Percentiles rank a stretch among this genome's conserved stretches.
These are phyloP conservation scores for Agaricus blazei DNA, from an alignment of 768 basidiomycete genomes.

Conservation along the genomic window DNA sequence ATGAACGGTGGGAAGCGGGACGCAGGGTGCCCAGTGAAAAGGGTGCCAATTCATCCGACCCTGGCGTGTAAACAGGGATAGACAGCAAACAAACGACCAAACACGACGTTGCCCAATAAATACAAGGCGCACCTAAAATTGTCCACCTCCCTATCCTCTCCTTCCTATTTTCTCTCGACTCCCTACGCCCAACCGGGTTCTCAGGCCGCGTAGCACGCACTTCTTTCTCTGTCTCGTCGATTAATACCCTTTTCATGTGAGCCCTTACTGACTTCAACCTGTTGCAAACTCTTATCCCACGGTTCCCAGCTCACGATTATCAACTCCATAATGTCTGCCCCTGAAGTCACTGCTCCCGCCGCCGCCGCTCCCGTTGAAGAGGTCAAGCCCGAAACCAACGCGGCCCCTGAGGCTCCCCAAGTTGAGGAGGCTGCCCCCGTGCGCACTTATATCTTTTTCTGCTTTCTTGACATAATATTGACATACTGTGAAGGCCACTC, in stretches of 20 bases:
- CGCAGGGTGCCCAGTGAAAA: neutral
- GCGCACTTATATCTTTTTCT: neutral
- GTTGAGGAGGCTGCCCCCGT: slow-evolving; percentile 44
- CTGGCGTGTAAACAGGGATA: slow-evolving; percentile 29
- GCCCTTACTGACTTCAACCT: slow-evolving; percentile 19
- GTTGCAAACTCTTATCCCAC: slow-evolving; percentile 11
- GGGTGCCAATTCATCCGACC: slow-evolving; percentile 20
- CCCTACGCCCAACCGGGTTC: slow-evolving; percentile 36
- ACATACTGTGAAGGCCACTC: slow-evolving; percentile 16
- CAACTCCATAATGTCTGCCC: slow-evolving; percentile 79
- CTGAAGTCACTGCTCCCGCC: slow-evolving; percentile 43
- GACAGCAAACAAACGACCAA: slow-evolving; percentile 38
- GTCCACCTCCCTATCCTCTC: slow-evolving; percentile 44
- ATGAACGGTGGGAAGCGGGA: neutral
- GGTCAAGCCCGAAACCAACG: slow-evolving; percentile 24
- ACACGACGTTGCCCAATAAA: slow-evolving; percentile 40
- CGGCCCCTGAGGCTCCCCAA: slow-evolving; percentile 25
- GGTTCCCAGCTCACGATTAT: slow-evolving; percentile 46
- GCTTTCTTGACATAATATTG: slow-evolving; percentile 1
- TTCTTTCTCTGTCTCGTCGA: slow-evolving; percentile 47
- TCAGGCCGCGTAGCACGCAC: slow-evolving; percentile 51
- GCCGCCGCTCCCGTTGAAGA: slow-evolving; percentile 44
- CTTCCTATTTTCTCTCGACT: slow-evolving; percentile 51
- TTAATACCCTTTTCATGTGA: slow-evolving; percentile 48
- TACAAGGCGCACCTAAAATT: slow-evolving; percentile 32